Evolutionary conservation across 176 grass and related monocot genomes (phyloP).

Genomic region (Elymus sibiricus): DNA sequence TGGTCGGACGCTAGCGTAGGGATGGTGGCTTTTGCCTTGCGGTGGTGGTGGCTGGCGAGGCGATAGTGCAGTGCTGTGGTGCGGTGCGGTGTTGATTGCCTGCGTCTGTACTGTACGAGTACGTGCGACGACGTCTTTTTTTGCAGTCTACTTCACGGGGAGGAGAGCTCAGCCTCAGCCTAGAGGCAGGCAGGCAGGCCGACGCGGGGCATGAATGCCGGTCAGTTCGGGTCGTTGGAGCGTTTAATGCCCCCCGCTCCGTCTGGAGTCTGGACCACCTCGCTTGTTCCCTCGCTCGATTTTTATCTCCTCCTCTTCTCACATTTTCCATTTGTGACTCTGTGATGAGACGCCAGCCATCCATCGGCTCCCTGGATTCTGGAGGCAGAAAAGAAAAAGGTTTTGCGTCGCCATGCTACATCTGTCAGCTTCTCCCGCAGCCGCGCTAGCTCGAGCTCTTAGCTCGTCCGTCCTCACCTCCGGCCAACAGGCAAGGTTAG

Average conservation of each 20-base stretch:
- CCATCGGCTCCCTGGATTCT: neutral
- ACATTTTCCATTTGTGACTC: neutral
- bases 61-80: slow-evolving; percentile 15
- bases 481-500: neutral
- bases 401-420: neutral
- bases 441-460: neutral
- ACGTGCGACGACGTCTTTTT: slow-evolving; percentile 23
- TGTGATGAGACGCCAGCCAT: neutral
- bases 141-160: slow-evolving; percentile 38
- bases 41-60: slow-evolving; percentile 13
- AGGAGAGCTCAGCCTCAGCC: neutral
- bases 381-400: neutral
- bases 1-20: neutral
- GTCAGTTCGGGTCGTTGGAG: slow-evolving; percentile 39
- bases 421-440: neutral
- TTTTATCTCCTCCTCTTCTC: neutral
- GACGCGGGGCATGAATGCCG: slow-evolving; percentile 42
- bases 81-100: neutral
- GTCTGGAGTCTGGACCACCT: neutral
- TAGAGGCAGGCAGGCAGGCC: neutral
- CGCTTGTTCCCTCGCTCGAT: neutral
- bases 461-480: neutral
- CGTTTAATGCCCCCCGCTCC: slow-evolving; percentile 13
- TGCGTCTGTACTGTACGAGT: neutral
- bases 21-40: slow-evolving; percentile 1